Percentiles rank a stretch among this genome's conserved stretches.
Evolutionary conservation across 495 filamentous ascomycete species (phyloP).

Genomic region (Thozetella sp.): DNA sequence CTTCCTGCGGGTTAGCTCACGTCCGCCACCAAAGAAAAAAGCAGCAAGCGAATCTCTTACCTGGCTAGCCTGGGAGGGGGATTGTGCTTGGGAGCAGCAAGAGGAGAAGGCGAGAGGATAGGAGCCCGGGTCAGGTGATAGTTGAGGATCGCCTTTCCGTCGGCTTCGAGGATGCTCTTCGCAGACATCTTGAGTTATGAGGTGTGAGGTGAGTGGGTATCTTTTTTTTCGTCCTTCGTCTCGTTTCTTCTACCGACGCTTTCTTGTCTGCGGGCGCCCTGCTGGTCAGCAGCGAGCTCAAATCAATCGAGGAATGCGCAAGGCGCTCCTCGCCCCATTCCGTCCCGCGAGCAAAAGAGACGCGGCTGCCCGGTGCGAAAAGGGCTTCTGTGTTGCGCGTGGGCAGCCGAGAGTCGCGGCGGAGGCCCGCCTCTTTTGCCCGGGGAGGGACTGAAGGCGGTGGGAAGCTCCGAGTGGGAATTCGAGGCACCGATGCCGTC

Average conservation of each 20-base stretch:
- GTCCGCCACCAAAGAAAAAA: not conserved
- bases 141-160: conserved; percentile 99
- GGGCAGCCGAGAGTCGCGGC: too few species aligned
- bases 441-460: conserved; percentile 17
- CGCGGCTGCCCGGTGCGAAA: too few species aligned
- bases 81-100: conserved; percentile 90
- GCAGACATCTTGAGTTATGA: conserved; percentile 77
- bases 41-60: not conserved
- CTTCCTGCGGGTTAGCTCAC: conserved; percentile 23
- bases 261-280: not conserved
- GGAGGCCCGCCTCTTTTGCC: too few species aligned
- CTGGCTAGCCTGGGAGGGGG: conserved; percentile 83
- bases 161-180: conserved; percentile 97
- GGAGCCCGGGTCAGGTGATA: conserved; percentile 99
- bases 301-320: not conserved
- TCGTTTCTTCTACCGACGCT: conserved; percentile 6
- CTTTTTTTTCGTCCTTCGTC: conserved; percentile 11
- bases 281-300: not conserved
- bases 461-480: conserved; percentile 5
- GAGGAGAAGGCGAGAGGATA: conserved; percentile 96
- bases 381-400: too few species aligned
- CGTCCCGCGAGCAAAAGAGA: not conserved
- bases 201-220: conserved; percentile 11
- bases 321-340: not conserved
- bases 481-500: not conserved